Percentiles rank a stretch among this genome's conserved stretches.
phyloP scores from a whole-genome alignment of 108 stramenopile species.

The Conticribra weissflogii region DNA sequence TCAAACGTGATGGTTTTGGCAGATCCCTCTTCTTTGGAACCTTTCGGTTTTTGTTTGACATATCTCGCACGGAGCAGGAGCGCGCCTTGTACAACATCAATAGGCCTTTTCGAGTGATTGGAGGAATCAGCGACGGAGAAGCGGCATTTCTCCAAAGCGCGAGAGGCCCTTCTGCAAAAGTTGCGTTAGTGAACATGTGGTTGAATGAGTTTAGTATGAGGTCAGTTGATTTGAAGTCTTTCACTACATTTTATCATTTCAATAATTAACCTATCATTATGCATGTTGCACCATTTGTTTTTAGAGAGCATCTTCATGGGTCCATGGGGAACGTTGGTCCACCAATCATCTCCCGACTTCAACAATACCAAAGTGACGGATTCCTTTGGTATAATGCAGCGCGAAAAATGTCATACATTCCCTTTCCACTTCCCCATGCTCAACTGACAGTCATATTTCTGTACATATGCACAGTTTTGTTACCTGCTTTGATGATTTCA shows the following conservation, averaged over 20 bases:
- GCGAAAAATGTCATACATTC: constrained; percentile 78
- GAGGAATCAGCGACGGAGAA: constrained; percentile 71
- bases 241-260: too few relatives aligned
- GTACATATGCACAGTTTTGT: constrained; percentile 47
- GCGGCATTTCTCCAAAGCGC: constrained; percentile 62
- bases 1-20: constrained; percentile 7
- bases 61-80: constrained; percentile 47
- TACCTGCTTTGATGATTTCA: constrained; percentile 70
- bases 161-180: constrained; percentile 75
- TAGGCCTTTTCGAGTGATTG: constrained; percentile 76
- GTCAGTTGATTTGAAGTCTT: too few relatives aligned
- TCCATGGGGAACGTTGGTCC: constrained; percentile 60
- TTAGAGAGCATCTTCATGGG: constrained; percentile 69
- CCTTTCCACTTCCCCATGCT: constrained; percentile 80
- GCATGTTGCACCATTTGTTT: too few relatives aligned
- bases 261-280: too few relatives aligned
- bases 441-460: constrained; percentile 63
- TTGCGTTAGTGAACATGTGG: constrained; percentile 68
- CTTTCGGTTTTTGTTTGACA: constrained; percentile 53
- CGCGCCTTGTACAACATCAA: constrained; percentile 70
- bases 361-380: constrained; percentile 69
- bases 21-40: constrained; percentile 1
- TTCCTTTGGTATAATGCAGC: constrained; percentile 74
- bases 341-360: constrained; percentile 67
- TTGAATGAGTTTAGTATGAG: constrained; percentile 77